These are phyloP conservation scores for Bretschneidera sinensis DNA, from an alignment of 345 rosid species.

Conservation along the genomic window DNA sequence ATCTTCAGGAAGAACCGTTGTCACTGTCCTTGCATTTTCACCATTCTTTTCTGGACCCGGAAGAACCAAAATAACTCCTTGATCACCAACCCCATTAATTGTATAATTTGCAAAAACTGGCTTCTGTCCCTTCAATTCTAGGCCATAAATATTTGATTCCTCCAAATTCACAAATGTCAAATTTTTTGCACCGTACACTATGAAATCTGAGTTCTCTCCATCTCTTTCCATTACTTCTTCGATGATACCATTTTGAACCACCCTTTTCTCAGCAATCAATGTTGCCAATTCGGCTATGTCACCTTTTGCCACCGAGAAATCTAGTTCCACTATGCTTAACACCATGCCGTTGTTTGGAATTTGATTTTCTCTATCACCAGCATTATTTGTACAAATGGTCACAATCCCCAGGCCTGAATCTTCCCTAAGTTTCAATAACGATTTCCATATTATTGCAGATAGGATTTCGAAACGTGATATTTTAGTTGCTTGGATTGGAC, in stretches of 20 bases:
- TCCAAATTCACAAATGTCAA: conserved; percentile 65
- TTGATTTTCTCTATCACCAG: conserved; percentile 7
- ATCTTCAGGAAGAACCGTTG: conserved; percentile 36
- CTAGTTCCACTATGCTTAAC: conserved; percentile 36
- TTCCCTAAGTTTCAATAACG: conserved; percentile 31
- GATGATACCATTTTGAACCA: conserved; percentile 21
- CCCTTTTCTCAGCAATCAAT: conserved; percentile 22
- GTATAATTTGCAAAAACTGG: conserved; percentile 43
- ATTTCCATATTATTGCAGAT: conserved; percentile 58
- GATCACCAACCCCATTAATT: conserved; percentile 53
- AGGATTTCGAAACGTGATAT: conserved; percentile 30
- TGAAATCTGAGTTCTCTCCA: conserved; percentile 28
- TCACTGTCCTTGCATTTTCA: conserved; percentile 28
- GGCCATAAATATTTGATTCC: conserved; percentile 34
- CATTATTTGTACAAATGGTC: conserved; percentile 42
- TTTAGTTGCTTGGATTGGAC: background rate
- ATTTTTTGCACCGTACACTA: conserved; percentile 55
- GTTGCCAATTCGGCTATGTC: conserved; percentile 35
- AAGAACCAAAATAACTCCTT: conserved; percentile 50
- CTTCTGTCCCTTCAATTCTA: conserved; percentile 44
- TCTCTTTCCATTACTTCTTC: conserved; percentile 28
- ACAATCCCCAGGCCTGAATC: conserved; percentile 28
- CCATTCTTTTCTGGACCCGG: conserved; percentile 22
- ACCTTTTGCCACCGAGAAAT: conserved; percentile 21
- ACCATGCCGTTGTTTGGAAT: conserved; percentile 32